These are phyloP conservation scores for Clavispora fructus DNA, from an alignment of 805 yeast species.

Conservation along the genomic window DNA sequence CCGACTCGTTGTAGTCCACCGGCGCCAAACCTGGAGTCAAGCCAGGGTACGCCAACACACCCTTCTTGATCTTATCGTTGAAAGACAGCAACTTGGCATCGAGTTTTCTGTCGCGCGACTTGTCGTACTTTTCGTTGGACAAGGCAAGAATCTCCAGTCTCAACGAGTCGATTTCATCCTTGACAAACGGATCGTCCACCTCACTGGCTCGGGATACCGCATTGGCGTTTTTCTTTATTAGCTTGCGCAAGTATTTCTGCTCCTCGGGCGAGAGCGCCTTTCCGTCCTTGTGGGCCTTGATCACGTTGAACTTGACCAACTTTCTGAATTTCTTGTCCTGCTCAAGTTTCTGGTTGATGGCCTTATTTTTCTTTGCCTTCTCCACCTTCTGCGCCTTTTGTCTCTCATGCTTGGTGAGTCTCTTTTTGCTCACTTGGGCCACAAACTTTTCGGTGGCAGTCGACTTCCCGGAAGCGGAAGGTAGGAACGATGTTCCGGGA, in stretches of 20 bases:
- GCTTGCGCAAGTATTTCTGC: conserved; percentile 33
- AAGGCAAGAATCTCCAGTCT: conserved; percentile 22
- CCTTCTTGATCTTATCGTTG: conserved; percentile 38
- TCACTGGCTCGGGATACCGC: conserved; percentile 23
- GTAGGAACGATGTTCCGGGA: conserved; percentile 12
- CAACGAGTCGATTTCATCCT: conserved; percentile 26
- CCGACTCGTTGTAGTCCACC: conserved; percentile 44
- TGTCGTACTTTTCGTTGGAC: conserved; percentile 20
- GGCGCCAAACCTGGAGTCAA: conserved; percentile 86
- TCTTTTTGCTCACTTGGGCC: conserved; percentile 12
- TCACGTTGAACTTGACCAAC: conserved; percentile 34
- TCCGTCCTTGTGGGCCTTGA: conserved; percentile 26
- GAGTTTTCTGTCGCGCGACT: conserved; percentile 18
- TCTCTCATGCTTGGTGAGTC: conserved; percentile 13
- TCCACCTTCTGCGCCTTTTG: conserved; percentile 15
- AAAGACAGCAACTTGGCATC: conserved; percentile 19
- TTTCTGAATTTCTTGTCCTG: conserved; percentile 29
- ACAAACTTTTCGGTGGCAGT: conserved; percentile 14
- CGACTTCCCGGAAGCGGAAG: conserved; percentile 1
- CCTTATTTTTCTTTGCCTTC: conserved; percentile 18
- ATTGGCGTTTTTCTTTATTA: conserved; percentile 32
- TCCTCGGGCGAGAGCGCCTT: conserved; percentile 26
- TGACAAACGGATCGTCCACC: conserved; percentile 27
- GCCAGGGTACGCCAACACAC: conserved; percentile 50
- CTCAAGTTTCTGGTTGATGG: conserved; percentile 24